Evolutionary conservation across 2,329 filamentous ascomycete species (phyloP).

Genomic region (Fusarium annulatum): DNA sequence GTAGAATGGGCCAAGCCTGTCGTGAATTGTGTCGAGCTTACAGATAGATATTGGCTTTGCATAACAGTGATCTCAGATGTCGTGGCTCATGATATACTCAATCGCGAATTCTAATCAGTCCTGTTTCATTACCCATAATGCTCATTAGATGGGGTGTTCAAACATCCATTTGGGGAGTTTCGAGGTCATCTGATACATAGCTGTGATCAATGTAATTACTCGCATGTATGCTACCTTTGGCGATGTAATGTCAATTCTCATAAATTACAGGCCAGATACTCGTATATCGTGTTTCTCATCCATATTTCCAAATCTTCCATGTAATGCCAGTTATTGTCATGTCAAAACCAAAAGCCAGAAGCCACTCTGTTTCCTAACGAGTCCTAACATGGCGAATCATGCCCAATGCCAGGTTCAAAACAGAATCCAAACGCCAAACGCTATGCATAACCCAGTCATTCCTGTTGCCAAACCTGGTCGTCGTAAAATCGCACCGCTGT

Average conservation of each 20-base stretch:
- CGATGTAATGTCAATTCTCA: neutral
- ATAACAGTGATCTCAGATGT: neutral
- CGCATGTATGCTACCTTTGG: neutral
- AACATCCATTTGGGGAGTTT: neutral
- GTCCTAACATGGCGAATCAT: neutral
- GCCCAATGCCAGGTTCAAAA: conserved; percentile 32
- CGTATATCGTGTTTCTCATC: neutral
- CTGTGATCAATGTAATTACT: neutral
- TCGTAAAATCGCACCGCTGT: conserved; percentile 30
- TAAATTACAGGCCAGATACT: neutral
- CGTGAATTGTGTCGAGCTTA: neutral
- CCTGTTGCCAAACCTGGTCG: conserved; percentile 30
- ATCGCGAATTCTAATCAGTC: neutral
- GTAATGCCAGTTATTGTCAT: neutral
- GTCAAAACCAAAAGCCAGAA: neutral
- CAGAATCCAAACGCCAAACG: conserved; percentile 54
- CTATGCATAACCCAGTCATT: conserved; percentile 51
- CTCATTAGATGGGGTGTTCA: neutral
- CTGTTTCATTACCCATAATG: neutral
- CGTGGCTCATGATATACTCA: neutral
- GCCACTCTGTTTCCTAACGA: neutral
- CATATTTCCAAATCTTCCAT: neutral
- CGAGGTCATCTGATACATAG: neutral
- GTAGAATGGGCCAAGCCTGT: neutral
- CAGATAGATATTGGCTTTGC: neutral